These are phyloP conservation scores for Paecilomyces formosus DNA, from an alignment of 2,329 filamentous ascomycete genomes.

Conservation along the genomic window DNA sequence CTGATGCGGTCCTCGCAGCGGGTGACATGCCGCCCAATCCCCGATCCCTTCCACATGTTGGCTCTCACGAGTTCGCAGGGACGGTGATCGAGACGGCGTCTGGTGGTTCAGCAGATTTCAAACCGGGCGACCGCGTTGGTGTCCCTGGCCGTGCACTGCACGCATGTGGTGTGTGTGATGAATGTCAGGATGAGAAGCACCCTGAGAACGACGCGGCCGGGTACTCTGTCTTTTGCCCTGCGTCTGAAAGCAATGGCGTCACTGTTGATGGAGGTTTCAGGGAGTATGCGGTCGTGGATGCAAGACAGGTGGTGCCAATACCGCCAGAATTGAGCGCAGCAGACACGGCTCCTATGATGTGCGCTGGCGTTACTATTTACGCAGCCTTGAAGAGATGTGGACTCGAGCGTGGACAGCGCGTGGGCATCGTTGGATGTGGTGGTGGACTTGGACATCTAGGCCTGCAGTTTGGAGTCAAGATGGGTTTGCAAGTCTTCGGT, in stretches of 20 bases:
- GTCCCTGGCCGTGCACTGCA: slow-evolving; percentile 5
- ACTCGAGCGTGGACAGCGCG: slow-evolving; percentile 21
- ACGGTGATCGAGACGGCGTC: slow-evolving; percentile 25
- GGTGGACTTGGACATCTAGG: slow-evolving; percentile 30
- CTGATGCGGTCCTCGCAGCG: slow-evolving; percentile 30
- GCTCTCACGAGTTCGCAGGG: slow-evolving; percentile 42
- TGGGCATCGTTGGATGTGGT: slow-evolving; percentile 35
- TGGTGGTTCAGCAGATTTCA: slow-evolving; percentile 1
- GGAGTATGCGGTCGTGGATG: slow-evolving; percentile 16
- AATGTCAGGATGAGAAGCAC: slow-evolving; percentile 9
- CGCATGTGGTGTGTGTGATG: slow-evolving; percentile 9
- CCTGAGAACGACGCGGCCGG: slow-evolving; percentile 5
- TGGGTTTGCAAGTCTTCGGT: slow-evolving; percentile 29
- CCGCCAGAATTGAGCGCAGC: slow-evolving; percentile 26
- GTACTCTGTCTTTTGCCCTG: slow-evolving; percentile 8
- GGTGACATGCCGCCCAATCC: slow-evolving; percentile 28
- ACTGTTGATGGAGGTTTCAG: slow-evolving; percentile 13
- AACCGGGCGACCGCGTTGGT: slow-evolving; percentile 5
- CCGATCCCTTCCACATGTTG: slow-evolving; percentile 35
- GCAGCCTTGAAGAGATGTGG: slow-evolving; percentile 30
- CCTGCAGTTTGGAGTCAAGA: slow-evolving; percentile 28
- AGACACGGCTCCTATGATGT: slow-evolving; percentile 36
- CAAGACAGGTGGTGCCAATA: slow-evolving; percentile 11
- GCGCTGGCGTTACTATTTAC: slow-evolving; percentile 35
- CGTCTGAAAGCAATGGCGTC: slow-evolving; percentile 4